These are phyloP conservation scores for Quercus wislizeni DNA, from an alignment of 306 rosid species.

Conservation along the genomic window DNA sequence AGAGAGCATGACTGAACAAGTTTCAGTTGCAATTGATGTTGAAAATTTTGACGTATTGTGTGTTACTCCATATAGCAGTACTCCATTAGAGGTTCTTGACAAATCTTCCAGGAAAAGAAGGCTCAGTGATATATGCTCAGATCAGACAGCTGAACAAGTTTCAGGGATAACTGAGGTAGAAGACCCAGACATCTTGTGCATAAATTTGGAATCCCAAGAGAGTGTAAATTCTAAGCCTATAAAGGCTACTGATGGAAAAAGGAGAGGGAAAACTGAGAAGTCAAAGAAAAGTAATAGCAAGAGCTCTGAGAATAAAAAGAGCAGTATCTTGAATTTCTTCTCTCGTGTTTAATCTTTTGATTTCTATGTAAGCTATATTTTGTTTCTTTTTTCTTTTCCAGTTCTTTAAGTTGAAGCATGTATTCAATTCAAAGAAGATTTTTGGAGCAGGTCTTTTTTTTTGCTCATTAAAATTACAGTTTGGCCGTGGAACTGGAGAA, in stretches of 20 bases:
- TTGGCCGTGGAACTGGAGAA: no score
- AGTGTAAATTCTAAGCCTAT: conserved; percentile 57
- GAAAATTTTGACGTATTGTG: conserved; percentile 30
- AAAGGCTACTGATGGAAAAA: conserved; percentile 32
- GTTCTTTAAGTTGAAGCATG: not conserved
- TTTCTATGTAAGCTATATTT: not conserved
- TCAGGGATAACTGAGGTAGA: conserved; percentile 55
- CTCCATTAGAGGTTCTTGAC: conserved; percentile 17
- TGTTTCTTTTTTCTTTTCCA: not conserved
- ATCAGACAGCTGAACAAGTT: conserved; percentile 36
- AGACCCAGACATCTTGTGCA: conserved; percentile 32
- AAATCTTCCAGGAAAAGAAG: conserved; percentile 52
- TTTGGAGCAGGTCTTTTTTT: not conserved
- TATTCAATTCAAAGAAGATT: not conserved
- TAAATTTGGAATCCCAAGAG: conserved; percentile 53
- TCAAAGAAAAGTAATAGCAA: conserved; percentile 43
- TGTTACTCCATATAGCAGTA: conserved; percentile 24
- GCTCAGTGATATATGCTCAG: conserved; percentile 21
- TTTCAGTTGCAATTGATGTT: conserved; percentile 23
- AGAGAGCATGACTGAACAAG: conserved; percentile 27
- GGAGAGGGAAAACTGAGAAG: conserved; percentile 39
- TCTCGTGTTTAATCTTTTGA: conserved; percentile 49
- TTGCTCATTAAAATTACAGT: not conserved
- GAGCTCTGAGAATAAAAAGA: conserved; percentile 33
- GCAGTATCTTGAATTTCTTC: conserved; percentile 74